These are phyloP conservation scores for Picochlorum costavermella DNA, from an alignment of 139 green algal genomes.

Conservation along the genomic window DNA sequence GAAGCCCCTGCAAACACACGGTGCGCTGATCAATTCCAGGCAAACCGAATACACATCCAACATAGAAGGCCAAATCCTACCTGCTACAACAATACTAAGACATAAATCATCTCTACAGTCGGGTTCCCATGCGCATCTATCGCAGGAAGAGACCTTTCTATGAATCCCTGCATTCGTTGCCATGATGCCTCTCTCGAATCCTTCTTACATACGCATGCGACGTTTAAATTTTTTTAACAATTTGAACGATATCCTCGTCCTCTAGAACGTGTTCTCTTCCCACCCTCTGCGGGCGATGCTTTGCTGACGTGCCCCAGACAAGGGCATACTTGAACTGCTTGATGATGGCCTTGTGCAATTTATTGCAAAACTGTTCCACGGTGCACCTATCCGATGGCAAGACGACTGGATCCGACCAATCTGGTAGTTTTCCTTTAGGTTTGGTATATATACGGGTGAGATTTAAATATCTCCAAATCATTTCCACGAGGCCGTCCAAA, in stretches of 20 bases:
- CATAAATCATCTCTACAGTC: conserved; percentile 4
- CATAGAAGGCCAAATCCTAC: background rate
- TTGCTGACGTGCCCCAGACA: conserved; percentile 79
- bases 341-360: conserved; percentile 63
- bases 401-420: conserved; percentile 96
- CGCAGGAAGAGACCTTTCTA: background rate
- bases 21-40: background rate
- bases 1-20: conserved; percentile 20
- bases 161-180: no score
- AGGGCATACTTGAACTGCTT: conserved; percentile 94
- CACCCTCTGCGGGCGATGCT: conserved; percentile 87
- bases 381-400: conserved; percentile 48
- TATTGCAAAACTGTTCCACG: conserved; percentile 83
- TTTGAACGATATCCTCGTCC: conserved; percentile 96
- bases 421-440: conserved; percentile 87
- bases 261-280: conserved; percentile 85
- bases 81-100: conserved; percentile 18
- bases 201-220: no score
- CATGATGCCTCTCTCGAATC: no score
- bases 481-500: conserved; percentile 89
- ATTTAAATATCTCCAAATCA: conserved; percentile 94
- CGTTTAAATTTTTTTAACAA: conserved; percentile 74
- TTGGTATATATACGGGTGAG: conserved; percentile 89
- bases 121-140: background rate
- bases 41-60: background rate